These are phyloP conservation scores for Trametes cubensis DNA, from an alignment of 768 basidiomycete species.

Conservation along the genomic window DNA sequence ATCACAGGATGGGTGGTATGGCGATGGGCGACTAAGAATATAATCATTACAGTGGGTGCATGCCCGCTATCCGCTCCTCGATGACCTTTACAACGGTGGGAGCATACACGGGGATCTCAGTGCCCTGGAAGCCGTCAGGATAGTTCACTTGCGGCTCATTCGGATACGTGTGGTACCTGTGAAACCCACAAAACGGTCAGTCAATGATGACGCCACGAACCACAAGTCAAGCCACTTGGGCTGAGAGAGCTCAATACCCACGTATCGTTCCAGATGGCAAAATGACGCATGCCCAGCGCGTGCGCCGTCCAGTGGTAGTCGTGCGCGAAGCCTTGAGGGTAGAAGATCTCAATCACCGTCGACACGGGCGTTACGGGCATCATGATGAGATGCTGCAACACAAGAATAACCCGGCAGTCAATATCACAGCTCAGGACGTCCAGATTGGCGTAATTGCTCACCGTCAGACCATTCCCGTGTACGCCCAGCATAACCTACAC, in stretches of 20 bases:
- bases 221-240: neutral
- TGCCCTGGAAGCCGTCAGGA: slow-evolving; percentile 83
- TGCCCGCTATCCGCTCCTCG: slow-evolving; percentile 61
- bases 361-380: slow-evolving; percentile 78
- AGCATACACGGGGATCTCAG: slow-evolving; percentile 74
- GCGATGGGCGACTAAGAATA: neutral
- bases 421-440: neutral
- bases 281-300: slow-evolving; percentile 74
- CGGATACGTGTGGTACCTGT: slow-evolving; percentile 45
- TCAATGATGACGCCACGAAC: neutral
- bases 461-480: slow-evolving; percentile 79
- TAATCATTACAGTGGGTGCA: slow-evolving; percentile 21
- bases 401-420: neutral
- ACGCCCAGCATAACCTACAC: slow-evolving; percentile 68
- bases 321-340: slow-evolving; percentile 77
- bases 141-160: slow-evolving; percentile 56
- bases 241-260: slow-evolving; percentile 36
- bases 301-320: slow-evolving; percentile 85
- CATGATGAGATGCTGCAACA: slow-evolving; percentile 63
- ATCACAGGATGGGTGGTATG: neutral
- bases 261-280: slow-evolving; percentile 82
- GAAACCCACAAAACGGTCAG: neutral
- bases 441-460: slow-evolving; percentile 18
- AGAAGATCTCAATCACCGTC: slow-evolving; percentile 86
- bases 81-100: slow-evolving; percentile 67